Percentiles rank a stretch among this genome's conserved stretches.
Conservation (phyloP, 2,329 filamentous ascomycete genomes). For the Trichophyton mentagrophytes region DNA sequence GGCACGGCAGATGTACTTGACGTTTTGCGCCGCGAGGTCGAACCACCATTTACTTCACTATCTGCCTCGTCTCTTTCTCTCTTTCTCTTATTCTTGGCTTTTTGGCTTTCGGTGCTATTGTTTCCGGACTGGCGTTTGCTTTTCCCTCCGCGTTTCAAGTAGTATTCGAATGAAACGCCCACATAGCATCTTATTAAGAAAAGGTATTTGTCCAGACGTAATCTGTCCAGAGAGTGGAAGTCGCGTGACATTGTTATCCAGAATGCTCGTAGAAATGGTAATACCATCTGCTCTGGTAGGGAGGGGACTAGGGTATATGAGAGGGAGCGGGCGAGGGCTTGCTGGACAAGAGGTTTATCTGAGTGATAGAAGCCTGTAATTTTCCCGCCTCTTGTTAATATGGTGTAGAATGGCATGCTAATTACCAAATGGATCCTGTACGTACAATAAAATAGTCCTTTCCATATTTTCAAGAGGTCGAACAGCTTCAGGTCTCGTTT, state of each 20-base stretch:
- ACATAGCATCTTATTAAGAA: slow-evolving; percentile 69
- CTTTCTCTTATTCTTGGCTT: slow-evolving; percentile 22
- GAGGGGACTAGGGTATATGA: slow-evolving; percentile 52
- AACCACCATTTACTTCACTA: slow-evolving; percentile 8
- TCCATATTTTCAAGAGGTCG: slow-evolving; percentile 83
- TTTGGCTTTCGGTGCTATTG: slow-evolving; percentile 3
- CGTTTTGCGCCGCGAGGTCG: neutral
- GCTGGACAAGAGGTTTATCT: slow-evolving; percentile 77
- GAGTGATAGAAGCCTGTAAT: slow-evolving; percentile 71
- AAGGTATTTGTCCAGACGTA: slow-evolving; percentile 86
- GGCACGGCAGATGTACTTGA: slow-evolving; percentile 6
- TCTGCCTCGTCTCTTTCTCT: slow-evolving; percentile 10
- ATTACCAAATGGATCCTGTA: neutral
- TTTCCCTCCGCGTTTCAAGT: slow-evolving; percentile 21
- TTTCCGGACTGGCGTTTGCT: slow-evolving; percentile 4
- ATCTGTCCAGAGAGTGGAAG: slow-evolving; percentile 58
- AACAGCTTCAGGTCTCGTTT: slow-evolving; percentile 49
- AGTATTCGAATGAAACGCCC: slow-evolving; percentile 49
- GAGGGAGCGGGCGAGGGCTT: slow-evolving; percentile 66
- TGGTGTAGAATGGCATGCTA: neutral
- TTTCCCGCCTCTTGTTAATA: neutral
- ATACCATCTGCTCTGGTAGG: slow-evolving; percentile 39
- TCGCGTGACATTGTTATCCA: slow-evolving; percentile 58
- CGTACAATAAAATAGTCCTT: slow-evolving; percentile 75
- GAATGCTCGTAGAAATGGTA: slow-evolving; percentile 48